These are phyloP conservation scores for Aegilops longissima DNA, from an alignment of 176 grass and related monocot species.

Conservation along the genomic window DNA sequence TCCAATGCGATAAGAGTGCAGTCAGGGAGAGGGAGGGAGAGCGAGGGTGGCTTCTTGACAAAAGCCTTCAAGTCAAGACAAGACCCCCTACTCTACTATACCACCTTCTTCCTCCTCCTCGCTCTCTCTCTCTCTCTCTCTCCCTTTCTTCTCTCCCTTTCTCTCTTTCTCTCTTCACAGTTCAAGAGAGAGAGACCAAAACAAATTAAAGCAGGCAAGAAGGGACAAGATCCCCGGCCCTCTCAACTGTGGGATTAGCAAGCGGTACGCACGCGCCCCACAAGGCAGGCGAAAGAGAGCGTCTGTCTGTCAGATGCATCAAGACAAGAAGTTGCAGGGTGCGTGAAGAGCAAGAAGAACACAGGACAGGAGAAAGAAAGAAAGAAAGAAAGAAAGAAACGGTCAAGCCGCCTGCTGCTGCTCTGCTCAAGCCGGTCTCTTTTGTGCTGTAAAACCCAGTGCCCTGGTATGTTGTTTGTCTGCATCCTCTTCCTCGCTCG, in stretches of 20 bases:
- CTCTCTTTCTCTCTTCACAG: neutral
- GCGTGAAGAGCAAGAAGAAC: neutral
- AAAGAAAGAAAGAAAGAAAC: neutral
- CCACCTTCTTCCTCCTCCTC: neutral
- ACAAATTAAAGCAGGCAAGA: constrained; percentile 1
- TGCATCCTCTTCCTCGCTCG: neutral
- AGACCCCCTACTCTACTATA: neutral
- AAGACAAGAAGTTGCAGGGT: constrained; percentile 38
- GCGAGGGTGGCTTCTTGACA: constrained; percentile 30
- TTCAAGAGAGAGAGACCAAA: constrained; percentile 15
- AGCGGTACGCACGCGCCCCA: neutral
- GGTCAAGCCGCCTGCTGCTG: constrained; percentile 1
- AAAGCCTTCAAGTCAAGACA: constrained; percentile 52
- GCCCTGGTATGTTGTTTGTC: constrained; percentile 27
- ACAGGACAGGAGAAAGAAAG: neutral
- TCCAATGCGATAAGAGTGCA: constrained; percentile 55
- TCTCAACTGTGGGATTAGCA: constrained; percentile 35
- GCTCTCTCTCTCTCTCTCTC: neutral
- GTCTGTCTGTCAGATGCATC: constrained; percentile 21
- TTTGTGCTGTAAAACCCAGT: constrained; percentile 1
- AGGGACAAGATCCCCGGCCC: constrained; percentile 38
- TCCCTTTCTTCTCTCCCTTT: neutral
- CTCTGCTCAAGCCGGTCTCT: neutral
- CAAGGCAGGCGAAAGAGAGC: constrained; percentile 23
- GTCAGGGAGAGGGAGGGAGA: neutral